Evolutionary conservation across 306 rosid species (phyloP).

Genomic region (Trifolium repens): DNA sequence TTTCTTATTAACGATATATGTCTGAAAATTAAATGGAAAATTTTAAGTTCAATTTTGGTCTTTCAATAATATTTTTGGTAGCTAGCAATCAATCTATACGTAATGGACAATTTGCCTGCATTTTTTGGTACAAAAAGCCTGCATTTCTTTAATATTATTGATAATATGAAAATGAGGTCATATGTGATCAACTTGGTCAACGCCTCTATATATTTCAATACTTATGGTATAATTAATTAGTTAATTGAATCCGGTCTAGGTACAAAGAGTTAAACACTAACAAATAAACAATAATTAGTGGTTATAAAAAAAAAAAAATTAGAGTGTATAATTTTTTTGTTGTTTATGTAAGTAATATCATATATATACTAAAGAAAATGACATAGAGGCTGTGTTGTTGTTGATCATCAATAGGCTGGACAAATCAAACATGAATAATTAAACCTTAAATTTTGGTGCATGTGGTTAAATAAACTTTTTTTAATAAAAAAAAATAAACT

Average conservation of each 20-base stretch:
- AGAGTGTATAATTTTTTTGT: neutral
- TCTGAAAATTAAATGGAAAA: too few relatives aligned
- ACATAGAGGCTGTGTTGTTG: neutral
- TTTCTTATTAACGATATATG: too few relatives aligned
- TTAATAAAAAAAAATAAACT: neutral
- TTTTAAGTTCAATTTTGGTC: too few relatives aligned
- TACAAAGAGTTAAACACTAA: slow-evolving; percentile 12
- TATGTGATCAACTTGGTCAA: slow-evolving; percentile 30
- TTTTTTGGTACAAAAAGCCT: too few relatives aligned
- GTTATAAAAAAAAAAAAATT: neutral
- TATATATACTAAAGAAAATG: neutral
- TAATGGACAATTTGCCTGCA: too few relatives aligned
- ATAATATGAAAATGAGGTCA: neutral
- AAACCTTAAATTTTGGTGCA: neutral
- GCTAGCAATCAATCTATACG: too few relatives aligned
- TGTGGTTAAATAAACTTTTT: neutral
- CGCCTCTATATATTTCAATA: neutral
- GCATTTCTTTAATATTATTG: neutral
- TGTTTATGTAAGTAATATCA: slow-evolving; percentile 8
- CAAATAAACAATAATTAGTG: neutral
- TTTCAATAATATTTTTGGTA: too few relatives aligned
- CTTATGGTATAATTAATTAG: neutral
- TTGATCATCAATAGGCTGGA: neutral
- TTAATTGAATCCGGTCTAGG: neutral
- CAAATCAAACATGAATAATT: neutral